Evolutionary conservation across 169 alveolate genomes (phyloP).

Genomic region (Plasmodium inui): DNA sequence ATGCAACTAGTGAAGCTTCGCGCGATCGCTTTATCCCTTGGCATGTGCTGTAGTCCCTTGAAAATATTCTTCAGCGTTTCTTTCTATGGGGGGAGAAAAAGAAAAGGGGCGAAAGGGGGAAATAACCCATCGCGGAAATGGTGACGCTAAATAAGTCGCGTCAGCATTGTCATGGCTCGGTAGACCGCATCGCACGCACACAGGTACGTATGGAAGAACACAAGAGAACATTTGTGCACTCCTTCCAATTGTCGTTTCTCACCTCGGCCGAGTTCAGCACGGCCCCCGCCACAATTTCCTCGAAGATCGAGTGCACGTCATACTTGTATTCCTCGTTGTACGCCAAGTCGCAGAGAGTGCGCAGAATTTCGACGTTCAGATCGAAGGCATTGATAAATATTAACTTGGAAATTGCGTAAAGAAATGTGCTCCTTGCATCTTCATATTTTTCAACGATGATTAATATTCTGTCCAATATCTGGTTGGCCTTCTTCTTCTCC

Average conservation of each 20-base stretch:
- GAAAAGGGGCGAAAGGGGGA: neutral
- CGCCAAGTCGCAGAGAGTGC: slow-evolving; percentile 32
- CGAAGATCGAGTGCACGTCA: slow-evolving; percentile 37
- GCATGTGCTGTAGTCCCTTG: slow-evolving; percentile 20
- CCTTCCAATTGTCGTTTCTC: neutral
- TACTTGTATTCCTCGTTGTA: slow-evolving; percentile 51
- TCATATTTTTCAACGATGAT: slow-evolving; percentile 72
- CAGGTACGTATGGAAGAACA: neutral
- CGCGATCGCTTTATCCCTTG: slow-evolving; percentile 34
- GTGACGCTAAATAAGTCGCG: neutral
- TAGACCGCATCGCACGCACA: neutral
- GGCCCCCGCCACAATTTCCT: slow-evolving; percentile 53
- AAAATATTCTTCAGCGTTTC: slow-evolving; percentile 57
- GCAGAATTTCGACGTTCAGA: slow-evolving; percentile 37
- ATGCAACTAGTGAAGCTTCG: slow-evolving; percentile 33
- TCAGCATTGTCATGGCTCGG: neutral
- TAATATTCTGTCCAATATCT: slow-evolving; percentile 58
- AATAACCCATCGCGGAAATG: neutral
- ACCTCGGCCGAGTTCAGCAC: slow-evolving; percentile 64
- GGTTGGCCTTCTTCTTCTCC: slow-evolving; percentile 9
- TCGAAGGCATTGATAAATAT: slow-evolving; percentile 42
- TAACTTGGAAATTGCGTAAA: slow-evolving; percentile 54
- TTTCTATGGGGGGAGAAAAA: slow-evolving; percentile 4
- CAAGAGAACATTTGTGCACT: neutral
- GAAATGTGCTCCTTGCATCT: slow-evolving; percentile 64